Conservation (phyloP, 441 rosid genomes). For the Raphanus hybrid region DNA sequence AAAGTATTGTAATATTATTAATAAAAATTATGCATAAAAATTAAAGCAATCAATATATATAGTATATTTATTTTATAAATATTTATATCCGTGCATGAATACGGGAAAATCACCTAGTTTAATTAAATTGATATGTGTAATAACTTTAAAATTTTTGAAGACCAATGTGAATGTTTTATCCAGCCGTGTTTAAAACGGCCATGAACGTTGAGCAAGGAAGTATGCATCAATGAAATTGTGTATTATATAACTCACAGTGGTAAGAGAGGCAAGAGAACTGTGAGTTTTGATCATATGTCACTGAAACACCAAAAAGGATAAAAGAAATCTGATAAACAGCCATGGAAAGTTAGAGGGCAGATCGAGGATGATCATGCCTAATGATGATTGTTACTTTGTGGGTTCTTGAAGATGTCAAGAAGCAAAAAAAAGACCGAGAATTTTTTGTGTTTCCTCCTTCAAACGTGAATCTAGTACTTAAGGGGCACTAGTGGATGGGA, state of each 20-base stretch:
- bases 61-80: no score
- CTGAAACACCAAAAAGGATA: background rate
- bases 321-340: background rate
- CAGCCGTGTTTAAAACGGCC: background rate
- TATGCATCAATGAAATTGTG: background rate
- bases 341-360: background rate
- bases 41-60: no score
- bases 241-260: background rate
- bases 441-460: background rate
- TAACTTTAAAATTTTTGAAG: background rate
- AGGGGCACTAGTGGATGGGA: no score
- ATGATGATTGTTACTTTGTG: background rate
- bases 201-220: background rate
- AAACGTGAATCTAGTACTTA: background rate
- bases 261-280: background rate
- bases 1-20: no score
- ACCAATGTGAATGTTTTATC: background rate
- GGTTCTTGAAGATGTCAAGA: no score
- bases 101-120: no score
- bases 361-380: background rate
- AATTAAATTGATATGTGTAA: no score
- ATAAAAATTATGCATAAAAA: no score
- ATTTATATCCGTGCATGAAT: no score
- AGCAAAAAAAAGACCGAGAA: background rate
- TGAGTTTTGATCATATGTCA: background rate